Evolutionary conservation across 352 stramenopile species (phyloP).

Genomic region (Blastocystis sp.): DNA sequence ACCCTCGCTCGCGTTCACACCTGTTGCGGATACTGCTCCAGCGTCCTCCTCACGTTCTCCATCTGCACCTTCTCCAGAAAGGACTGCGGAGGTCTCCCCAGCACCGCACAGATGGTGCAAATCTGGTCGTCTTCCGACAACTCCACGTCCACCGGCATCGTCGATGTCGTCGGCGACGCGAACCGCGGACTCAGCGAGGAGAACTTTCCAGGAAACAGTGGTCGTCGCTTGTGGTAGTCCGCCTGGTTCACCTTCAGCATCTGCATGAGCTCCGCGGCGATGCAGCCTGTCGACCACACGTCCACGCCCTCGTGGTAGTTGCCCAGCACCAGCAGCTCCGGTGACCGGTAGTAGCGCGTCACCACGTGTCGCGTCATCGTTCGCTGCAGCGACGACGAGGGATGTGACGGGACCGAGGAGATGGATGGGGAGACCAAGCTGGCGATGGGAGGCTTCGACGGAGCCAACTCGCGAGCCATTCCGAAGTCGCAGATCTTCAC

Average conservation of each 20-base stretch:
- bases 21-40: background rate
- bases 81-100: conserved; percentile 76
- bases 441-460: background rate
- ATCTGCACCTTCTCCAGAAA: conserved; percentile 65
- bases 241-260: conserved; percentile 57
- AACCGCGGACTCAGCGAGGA: conserved; percentile 60
- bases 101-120: conserved; percentile 84
- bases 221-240: conserved; percentile 56
- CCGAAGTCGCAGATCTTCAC: conserved; percentile 53
- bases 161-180: conserved; percentile 39
- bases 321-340: conserved; percentile 80
- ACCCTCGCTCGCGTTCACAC: background rate
- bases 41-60: conserved; percentile 6
- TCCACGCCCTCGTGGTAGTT: conserved; percentile 64
- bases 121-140: conserved; percentile 69
- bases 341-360: conserved; percentile 81
- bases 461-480: conserved; percentile 14
- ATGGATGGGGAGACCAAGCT: background rate
- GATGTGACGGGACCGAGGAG: background rate
- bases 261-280: conserved; percentile 59
- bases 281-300: conserved; percentile 66
- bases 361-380: conserved; percentile 85
- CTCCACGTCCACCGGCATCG: conserved; percentile 57
- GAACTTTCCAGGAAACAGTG: conserved; percentile 64
- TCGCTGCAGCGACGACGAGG: conserved; percentile 61